These are phyloP conservation scores for Xylaria sp. DNA, from an alignment of 2,329 filamentous ascomycete genomes.

Conservation along the genomic window DNA sequence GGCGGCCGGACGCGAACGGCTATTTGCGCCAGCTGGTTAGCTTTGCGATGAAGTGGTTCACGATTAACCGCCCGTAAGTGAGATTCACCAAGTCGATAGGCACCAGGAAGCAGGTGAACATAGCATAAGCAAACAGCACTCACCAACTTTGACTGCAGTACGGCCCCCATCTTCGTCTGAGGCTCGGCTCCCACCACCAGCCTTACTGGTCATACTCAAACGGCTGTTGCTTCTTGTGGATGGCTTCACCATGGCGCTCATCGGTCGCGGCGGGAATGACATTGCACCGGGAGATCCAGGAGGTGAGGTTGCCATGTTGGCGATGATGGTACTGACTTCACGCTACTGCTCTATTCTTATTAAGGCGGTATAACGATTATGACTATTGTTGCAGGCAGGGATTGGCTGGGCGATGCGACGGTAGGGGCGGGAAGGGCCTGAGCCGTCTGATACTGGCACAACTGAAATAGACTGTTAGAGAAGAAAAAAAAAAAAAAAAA, in stretches of 20 bases:
- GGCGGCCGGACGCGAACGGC: constrained; percentile 93
- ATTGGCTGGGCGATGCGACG: constrained; percentile 13
- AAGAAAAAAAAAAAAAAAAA: no score
- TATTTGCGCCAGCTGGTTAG: constrained; percentile 52
- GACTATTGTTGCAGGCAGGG: constrained; percentile 5
- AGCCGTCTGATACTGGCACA: constrained; percentile 22
- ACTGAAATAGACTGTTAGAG: constrained; percentile 30
- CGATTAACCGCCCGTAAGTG: neutral
- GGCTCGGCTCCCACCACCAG: constrained; percentile 77
- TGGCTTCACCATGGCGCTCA: constrained; percentile 83
- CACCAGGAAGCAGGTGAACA: neutral
- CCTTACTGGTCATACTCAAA: constrained; percentile 83
- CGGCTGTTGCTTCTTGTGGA: constrained; percentile 81
- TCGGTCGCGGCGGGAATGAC: constrained; percentile 68
- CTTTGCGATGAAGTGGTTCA: neutral
- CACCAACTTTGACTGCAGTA: constrained; percentile 96
- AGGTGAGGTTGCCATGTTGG: constrained; percentile 73
- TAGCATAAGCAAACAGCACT: constrained; percentile 53
- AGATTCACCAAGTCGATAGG: neutral
- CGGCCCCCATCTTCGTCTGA: constrained; percentile 86
- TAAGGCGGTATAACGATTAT: constrained; percentile 1
- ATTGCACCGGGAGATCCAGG: constrained; percentile 70
- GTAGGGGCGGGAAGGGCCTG: constrained; percentile 19
- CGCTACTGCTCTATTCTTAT: constrained; percentile 24
- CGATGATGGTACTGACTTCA: constrained; percentile 42